Evolutionary conservation across 495 filamentous ascomycete genomes (phyloP).

Genomic region (Aspergillus wentii): DNA sequence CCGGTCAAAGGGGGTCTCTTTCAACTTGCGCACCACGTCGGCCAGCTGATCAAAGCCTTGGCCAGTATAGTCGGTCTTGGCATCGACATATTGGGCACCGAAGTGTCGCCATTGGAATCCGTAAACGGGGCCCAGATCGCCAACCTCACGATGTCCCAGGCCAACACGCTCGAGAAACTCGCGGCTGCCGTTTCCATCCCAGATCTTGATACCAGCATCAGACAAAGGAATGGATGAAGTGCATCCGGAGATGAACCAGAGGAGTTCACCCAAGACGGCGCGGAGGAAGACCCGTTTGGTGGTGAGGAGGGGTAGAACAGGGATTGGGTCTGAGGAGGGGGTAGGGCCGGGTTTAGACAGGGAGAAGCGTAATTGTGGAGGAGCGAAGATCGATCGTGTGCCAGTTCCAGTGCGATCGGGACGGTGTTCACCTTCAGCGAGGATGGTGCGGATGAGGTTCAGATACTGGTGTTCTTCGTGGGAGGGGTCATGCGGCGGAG

Average conservation of each 20-base stretch:
- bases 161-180: constrained; percentile 82
- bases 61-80: constrained; percentile 75
- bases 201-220: constrained; percentile 83
- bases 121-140: constrained; percentile 94
- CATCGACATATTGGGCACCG: constrained; percentile 80
- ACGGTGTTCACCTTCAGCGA: constrained; percentile 70
- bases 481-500: constrained; percentile 14
- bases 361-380: constrained; percentile 76
- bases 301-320: constrained; percentile 84
- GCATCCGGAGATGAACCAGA: constrained; percentile 88
- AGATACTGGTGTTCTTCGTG: constrained; percentile 79
- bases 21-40: constrained; percentile 77
- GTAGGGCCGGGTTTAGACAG: constrained; percentile 55
- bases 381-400: constrained; percentile 83
- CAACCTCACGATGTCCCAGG: constrained; percentile 69
- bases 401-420: constrained; percentile 92
- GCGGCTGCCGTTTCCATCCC: constrained; percentile 94
- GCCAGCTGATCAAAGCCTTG: constrained; percentile 90
- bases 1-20: constrained; percentile 77
- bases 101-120: constrained; percentile 99
- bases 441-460: constrained; percentile 68
- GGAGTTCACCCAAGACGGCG: constrained; percentile 86
- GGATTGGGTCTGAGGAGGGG: constrained; percentile 31
- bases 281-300: constrained; percentile 95
- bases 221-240: constrained; percentile 74